A percentile compares a stretch with the other conserved stretches of the same genome.
Evolutionary conservation across 129 eudicot species (phyloP).

Genomic region (Smallanthus sonchifolius): DNA sequence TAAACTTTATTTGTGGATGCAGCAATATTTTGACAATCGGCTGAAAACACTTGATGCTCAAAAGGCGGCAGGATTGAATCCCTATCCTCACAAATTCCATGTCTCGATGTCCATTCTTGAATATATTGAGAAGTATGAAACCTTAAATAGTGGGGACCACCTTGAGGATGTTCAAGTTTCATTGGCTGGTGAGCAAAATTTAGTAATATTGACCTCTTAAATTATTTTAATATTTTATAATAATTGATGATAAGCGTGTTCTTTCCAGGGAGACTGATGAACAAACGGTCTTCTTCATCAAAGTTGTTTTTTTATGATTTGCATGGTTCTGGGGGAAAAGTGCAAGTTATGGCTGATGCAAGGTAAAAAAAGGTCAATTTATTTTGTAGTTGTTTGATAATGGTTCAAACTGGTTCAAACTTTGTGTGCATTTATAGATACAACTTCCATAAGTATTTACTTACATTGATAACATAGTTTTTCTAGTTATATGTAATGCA

Average conservation of each 20-base stretch:
- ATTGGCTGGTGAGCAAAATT: slow-evolving; percentile 54
- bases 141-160: slow-evolving; percentile 58
- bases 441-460: not conserved
- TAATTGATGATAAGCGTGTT: slow-evolving; percentile 6
- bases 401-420: not conserved
- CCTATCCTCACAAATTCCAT: slow-evolving; percentile 85
- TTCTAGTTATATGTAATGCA: no score
- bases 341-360: slow-evolving; percentile 95
- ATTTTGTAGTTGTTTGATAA: not conserved
- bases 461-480: not conserved
- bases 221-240: not conserved
- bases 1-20: slow-evolving; percentile 27
- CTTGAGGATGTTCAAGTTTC: slow-evolving; percentile 62
- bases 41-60: slow-evolving; percentile 65
- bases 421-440: not conserved
- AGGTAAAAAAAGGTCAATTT: slow-evolving; percentile 42
- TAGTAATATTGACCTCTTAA: not conserved
- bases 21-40: slow-evolving; percentile 89
- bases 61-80: slow-evolving; percentile 67
- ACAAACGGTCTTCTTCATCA: slow-evolving; percentile 73
- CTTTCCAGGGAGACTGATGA: slow-evolving; percentile 70
- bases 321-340: slow-evolving; percentile 82
- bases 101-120: slow-evolving; percentile 52
- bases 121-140: slow-evolving; percentile 55
- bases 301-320: slow-evolving; percentile 87